Evolutionary conservation across 768 basidiomycete genomes (phyloP).

Genomic region (Daedaleopsis nitida): DNA sequence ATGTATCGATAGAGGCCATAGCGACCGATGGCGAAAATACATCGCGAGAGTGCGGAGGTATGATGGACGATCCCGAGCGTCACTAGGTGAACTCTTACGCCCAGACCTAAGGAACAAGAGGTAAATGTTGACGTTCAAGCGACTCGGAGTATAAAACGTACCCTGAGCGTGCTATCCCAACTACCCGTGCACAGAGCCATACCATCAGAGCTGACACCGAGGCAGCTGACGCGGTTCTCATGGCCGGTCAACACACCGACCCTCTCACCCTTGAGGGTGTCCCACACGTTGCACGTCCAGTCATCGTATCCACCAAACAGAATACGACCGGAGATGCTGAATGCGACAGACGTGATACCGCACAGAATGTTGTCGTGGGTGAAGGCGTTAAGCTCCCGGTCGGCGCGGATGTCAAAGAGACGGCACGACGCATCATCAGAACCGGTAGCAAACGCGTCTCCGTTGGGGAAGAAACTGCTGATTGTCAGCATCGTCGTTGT

Average conservation of each 20-base stretch:
- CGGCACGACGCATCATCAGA: slow-evolving; percentile 99
- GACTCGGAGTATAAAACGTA: slow-evolving; percentile 40
- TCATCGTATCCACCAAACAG: slow-evolving; percentile 99
- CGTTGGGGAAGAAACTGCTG: slow-evolving; percentile 96
- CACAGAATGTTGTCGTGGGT: slow-evolving; percentile 99
- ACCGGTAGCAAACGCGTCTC: slow-evolving; percentile 97
- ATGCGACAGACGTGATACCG: slow-evolving; percentile 98
- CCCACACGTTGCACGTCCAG: slow-evolving; percentile 99
- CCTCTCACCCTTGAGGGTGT: slow-evolving; percentile 96
- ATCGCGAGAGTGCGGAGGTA: slow-evolving; percentile 23
- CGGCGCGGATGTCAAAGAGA: slow-evolving; percentile 95
- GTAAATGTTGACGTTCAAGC: neutral
- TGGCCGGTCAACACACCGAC: slow-evolving; percentile 97
- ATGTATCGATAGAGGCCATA: slow-evolving; percentile 41
- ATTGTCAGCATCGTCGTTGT: neutral
- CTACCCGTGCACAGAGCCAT: slow-evolving; percentile 99
- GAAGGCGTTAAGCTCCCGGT: slow-evolving; percentile 95
- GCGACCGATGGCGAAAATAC: slow-evolving; percentile 26
- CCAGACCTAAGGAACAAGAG: slow-evolving; percentile 63
- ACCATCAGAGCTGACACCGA: slow-evolving; percentile 94
- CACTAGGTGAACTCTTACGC: slow-evolving; percentile 50
- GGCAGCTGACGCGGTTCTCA: slow-evolving; percentile 96
- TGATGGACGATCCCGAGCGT: slow-evolving; percentile 23
- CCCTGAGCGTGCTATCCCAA: slow-evolving; percentile 97
- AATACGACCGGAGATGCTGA: slow-evolving; percentile 96